Percentiles rank a stretch among this genome's conserved stretches.
These are phyloP conservation scores for Cydonia oblonga DNA, from an alignment of 331 rosid species.

Conservation along the genomic window DNA sequence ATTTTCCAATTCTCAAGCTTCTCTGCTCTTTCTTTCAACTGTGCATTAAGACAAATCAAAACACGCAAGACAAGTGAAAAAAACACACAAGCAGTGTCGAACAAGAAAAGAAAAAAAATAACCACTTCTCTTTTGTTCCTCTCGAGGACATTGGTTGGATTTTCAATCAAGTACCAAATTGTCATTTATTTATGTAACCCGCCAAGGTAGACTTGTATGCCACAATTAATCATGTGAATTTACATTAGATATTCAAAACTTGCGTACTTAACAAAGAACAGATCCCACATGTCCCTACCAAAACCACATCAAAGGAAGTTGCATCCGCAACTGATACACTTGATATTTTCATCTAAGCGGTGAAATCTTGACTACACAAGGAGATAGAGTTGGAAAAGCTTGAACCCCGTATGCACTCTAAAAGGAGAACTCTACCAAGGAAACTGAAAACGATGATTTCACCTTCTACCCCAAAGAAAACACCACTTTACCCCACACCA, in stretches of 20 bases:
- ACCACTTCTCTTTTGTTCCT: background rate
- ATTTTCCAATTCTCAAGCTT: constrained; percentile 77
- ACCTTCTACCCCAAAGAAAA: background rate
- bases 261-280: background rate
- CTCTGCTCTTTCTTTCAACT: constrained; percentile 83
- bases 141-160: background rate
- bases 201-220: background rate
- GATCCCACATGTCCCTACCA: background rate
- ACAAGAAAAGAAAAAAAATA: background rate
- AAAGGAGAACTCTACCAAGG: background rate
- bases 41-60: constrained; percentile 3
- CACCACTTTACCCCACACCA: background rate
- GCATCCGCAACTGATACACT: background rate
- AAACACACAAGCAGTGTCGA: background rate
- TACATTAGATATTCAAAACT: background rate
- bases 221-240: background rate
- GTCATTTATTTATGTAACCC: background rate
- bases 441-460: background rate
- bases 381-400: background rate
- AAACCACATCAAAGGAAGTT: background rate
- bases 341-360: background rate
- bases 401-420: background rate
- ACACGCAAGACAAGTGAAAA: background rate
- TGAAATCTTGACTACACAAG: background rate
- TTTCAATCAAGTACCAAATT: background rate